Base-by-base conservation (phyloP, 2,329 filamentous ascomycete genomes). In the Calonectria hawksworthii region DNA sequence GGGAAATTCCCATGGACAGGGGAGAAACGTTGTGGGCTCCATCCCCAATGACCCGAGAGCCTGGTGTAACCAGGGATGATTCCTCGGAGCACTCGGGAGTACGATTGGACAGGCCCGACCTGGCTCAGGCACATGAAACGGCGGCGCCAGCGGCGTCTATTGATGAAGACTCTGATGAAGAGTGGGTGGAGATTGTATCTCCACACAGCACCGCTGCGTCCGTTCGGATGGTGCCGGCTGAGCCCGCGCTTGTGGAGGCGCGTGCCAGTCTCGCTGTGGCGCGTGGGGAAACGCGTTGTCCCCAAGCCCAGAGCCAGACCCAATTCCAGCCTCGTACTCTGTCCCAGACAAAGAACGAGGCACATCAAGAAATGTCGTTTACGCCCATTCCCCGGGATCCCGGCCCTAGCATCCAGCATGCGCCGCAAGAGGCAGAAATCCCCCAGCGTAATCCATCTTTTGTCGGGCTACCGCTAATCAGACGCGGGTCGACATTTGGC, bases 391-490 rank as follows among this genome's bases (percentile, higher is more conserved):
- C 68, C 54, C 61, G 34, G 50, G 77, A 51, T 67, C 74, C 65
- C 68, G 75, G 52, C 68, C 74, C 69, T 76, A 65, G 52, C 64
- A 47, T 34, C 28, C 56, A 73, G 51, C 67, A 65, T 68, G 70
- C 16, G 56, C 68, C 56, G 63, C 52, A 68, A 36, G 70, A 72
- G 14, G 72, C 80, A 21, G 80, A 81, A 61, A 78, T 78, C n/a
- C 84, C 86, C 44, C 83, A 86, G 50, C 86, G 88, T 38, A 84
- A 86, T 14, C 85, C 88, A 1, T 91, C 90, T 1, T 93, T 93
- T 75, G 84, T 89, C 28, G 90, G 90, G 1, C 82, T 93, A 47
- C 91, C 92, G 4, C 90, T 90, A 1, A 92, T 93, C 73, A 87
- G 90, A 59, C 87, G 90, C 38, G 88, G 87, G 18, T 92, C 91